These are phyloP conservation scores for Hanseniaspora meyeri DNA, from an alignment of 805 yeast genomes.

Conservation along the genomic window DNA sequence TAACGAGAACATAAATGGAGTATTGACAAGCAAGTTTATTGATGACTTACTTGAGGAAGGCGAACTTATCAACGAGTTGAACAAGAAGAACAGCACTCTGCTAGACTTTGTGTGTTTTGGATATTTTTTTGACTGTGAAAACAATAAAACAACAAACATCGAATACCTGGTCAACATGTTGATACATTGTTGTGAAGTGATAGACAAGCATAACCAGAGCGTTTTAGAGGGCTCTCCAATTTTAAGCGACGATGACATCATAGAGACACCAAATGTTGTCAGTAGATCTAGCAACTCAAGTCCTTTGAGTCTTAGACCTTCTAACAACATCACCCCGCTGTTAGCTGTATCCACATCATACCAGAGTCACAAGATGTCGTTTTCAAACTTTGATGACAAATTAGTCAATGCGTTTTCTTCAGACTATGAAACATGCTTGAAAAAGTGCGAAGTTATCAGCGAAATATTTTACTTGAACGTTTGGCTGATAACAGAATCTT, in stretches of 20 bases:
- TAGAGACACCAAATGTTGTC: neutral
- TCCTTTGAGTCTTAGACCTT: conserved; percentile 1
- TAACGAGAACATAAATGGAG: neutral
- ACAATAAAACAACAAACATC: conserved; percentile 20
- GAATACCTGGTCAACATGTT: conserved; percentile 25
- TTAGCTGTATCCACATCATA: neutral
- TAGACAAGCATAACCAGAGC: conserved; percentile 14
- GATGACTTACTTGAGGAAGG: conserved; percentile 30
- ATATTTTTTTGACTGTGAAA: conserved; percentile 23
- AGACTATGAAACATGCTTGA: conserved; percentile 15
- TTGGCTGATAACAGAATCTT: conserved; percentile 81
- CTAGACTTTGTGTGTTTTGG: conserved; percentile 43
- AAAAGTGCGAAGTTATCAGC: conserved; percentile 33
- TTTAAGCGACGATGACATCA: conserved; percentile 8
- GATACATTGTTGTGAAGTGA: conserved; percentile 20
- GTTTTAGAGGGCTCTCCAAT: neutral
- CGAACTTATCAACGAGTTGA: conserved; percentile 28
- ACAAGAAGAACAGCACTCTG: conserved; percentile 29
- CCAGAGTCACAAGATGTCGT: neutral
- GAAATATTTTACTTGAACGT: conserved; percentile 82
- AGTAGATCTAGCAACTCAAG: neutral
- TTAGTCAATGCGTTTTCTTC: neutral
- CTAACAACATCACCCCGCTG: neutral
- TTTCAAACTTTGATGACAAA: neutral
- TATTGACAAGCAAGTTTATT: conserved; percentile 23